A percentile compares a stretch with the other conserved stretches of the same genome.
phyloP scores from a whole-genome alignment of 805 yeast genomes.

The Ogataea allantospora region DNA sequence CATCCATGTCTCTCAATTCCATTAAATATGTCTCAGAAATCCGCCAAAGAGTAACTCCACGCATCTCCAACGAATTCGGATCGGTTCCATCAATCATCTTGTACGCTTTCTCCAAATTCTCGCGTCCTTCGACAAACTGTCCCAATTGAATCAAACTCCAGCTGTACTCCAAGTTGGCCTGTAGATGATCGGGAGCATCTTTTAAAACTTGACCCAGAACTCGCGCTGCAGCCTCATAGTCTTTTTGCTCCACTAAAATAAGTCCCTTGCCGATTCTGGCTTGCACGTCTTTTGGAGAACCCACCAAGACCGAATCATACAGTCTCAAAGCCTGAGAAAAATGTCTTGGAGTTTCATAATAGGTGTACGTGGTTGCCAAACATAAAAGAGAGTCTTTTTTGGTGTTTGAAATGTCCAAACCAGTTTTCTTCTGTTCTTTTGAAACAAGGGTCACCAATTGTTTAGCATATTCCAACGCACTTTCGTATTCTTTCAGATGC shows the following conservation, averaged over 20 bases:
- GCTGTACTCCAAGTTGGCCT: conserved; percentile 66
- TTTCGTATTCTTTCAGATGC: conserved; percentile 59
- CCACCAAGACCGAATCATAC: conserved; percentile 58
- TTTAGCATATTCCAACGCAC: conserved; percentile 59
- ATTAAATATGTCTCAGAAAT: conserved; percentile 62
- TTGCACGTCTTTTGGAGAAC: conserved; percentile 38
- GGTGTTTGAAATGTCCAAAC: conserved; percentile 48
- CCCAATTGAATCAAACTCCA: conserved; percentile 72
- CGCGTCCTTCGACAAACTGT: conserved; percentile 50
- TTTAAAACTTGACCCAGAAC: conserved; percentile 51
- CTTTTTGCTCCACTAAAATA: conserved; percentile 65
- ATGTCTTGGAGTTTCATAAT: conserved; percentile 88
- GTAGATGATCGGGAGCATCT: conserved; percentile 49
- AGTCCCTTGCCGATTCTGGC: conserved; percentile 83
- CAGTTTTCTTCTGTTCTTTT: conserved; percentile 43
- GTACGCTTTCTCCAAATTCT: conserved; percentile 45
- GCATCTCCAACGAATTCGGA: conserved; percentile 48
- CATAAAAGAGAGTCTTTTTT: conserved; percentile 59
- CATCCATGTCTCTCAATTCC: conserved; percentile 24
- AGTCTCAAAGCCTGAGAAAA: conserved; percentile 69
- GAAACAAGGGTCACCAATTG: conserved; percentile 58
- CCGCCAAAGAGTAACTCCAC: conserved; percentile 69
- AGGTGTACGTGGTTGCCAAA: conserved; percentile 75
- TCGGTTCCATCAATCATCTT: conserved; percentile 47
- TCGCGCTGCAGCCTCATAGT: conserved; percentile 51